A percentile compares a stretch with the other conserved stretches of the same genome.
phyloP scores from a whole-genome alignment of 129 eudicot species.

The Erigeron canadensis region DNA sequence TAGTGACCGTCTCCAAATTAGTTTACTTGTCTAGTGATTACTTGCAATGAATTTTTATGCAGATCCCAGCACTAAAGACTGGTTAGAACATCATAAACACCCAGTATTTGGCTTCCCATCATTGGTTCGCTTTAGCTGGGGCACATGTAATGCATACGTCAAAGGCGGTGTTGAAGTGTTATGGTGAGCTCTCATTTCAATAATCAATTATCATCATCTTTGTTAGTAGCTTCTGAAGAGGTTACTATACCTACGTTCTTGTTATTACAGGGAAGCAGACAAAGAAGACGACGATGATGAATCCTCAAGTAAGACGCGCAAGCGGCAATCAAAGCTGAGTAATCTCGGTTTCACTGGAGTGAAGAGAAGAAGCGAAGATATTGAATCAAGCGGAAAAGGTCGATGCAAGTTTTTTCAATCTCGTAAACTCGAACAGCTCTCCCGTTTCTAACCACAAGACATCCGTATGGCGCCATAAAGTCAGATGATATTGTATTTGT shows the following conservation, averaged over 20 bases:
- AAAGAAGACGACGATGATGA: conserved; percentile 53
- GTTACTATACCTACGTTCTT: not conserved
- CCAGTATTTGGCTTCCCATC: conserved; percentile 87
- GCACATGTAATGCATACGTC: conserved; percentile 80
- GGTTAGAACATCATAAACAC: conserved; percentile 92
- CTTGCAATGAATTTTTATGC: conserved; percentile 4
- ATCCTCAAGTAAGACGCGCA: conserved; percentile 41
- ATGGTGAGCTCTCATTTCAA: conserved; percentile 53
- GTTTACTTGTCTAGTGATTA: not conserved
- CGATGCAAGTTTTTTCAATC: conserved; percentile 94
- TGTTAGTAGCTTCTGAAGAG: no score
- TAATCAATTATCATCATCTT: no score
- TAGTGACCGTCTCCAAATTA: not conserved
- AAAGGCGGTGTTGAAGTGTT: conserved; percentile 65
- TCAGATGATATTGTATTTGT: not conserved
- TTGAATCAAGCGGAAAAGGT: conserved; percentile 82
- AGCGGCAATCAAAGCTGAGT: conserved; percentile 68
- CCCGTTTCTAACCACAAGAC: conserved; percentile 50
- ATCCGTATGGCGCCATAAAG: not conserved
- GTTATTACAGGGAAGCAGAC: conserved; percentile 69
- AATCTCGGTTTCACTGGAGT: conserved; percentile 66
- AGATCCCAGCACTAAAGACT: conserved; percentile 90
- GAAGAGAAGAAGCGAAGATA: conserved; percentile 82
- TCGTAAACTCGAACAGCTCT: conserved; percentile 77
- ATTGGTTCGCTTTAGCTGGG: conserved; percentile 98